Evolutionary conservation across 1,284 basidiomycete species (phyloP).

Genomic region (Fomitopsis betulina): DNA sequence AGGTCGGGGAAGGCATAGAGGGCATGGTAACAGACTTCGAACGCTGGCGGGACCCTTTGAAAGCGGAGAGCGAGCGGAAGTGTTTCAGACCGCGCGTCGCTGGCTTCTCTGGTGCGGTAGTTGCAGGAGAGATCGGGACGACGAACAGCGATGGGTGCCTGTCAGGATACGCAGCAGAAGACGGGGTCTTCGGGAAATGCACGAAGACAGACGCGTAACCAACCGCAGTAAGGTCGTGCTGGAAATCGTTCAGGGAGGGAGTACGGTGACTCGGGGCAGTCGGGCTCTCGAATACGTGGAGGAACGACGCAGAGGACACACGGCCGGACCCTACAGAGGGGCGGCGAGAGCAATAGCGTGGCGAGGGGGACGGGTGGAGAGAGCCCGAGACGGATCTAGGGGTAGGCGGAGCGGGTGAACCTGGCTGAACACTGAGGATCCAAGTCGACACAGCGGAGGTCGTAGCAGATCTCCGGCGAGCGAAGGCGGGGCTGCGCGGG

Average conservation of each 20-base stretch:
- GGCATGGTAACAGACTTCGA: constrained; percentile 21
- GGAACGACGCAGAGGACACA: constrained; percentile 38
- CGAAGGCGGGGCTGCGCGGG: constrained; percentile 30
- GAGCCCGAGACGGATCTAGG: constrained; percentile 27
- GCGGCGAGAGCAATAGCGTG: constrained; percentile 27
- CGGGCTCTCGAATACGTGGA: constrained; percentile 37
- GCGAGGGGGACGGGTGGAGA: constrained; percentile 27
- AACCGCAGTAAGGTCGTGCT: constrained; percentile 47
- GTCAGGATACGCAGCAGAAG: constrained; percentile 16
- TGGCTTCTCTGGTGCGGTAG: constrained; percentile 14
- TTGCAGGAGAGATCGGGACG: constrained; percentile 1
- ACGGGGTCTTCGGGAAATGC: constrained; percentile 41
- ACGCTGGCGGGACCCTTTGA: constrained; percentile 20
- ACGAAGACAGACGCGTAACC: constrained; percentile 66
- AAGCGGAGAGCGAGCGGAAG: constrained; percentile 25
- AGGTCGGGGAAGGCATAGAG: constrained; percentile 14
- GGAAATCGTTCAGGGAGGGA: constrained; percentile 37
- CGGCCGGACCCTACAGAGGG: constrained; percentile 29
- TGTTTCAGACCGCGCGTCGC: constrained; percentile 21
- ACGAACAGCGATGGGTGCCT: constrained; percentile 10
- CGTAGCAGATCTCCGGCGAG: constrained; percentile 26
- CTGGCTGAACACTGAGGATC: constrained; percentile 61
- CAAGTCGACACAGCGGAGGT: constrained; percentile 43
- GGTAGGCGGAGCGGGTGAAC: constrained; percentile 49
- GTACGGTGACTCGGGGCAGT: constrained; percentile 25